These are phyloP conservation scores for Cytospora paraplurivora DNA, from an alignment of 2,329 filamentous ascomycete genomes.

Conservation along the genomic window DNA sequence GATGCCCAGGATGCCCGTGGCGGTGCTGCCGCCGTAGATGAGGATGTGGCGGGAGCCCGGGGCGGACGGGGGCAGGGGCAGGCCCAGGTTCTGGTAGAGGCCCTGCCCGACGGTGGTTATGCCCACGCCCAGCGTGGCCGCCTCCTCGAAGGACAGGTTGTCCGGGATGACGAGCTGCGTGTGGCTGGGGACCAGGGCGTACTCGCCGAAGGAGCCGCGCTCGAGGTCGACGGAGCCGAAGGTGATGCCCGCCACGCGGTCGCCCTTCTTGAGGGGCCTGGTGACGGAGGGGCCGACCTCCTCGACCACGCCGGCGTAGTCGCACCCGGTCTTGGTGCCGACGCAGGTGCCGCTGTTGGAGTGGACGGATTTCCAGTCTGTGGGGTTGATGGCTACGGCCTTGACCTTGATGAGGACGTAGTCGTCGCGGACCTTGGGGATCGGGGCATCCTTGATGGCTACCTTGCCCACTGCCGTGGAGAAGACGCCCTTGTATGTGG, in stretches of 20 bases:
- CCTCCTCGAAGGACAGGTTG: conserved; percentile 49
- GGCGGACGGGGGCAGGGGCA: conserved; percentile 48
- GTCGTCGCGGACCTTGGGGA: conserved; percentile 17
- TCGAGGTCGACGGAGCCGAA: conserved; percentile 37
- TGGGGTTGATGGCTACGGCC: conserved; percentile 23
- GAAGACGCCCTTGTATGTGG: conserved; percentile 20
- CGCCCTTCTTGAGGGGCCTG: conserved; percentile 48
- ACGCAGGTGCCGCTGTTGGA: not conserved
- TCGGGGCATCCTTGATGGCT: conserved; percentile 14
- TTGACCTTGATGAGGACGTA: conserved; percentile 24
- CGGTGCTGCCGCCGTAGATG: conserved; percentile 52
- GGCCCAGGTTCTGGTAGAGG: conserved; percentile 48
- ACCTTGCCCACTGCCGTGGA: conserved; percentile 3
- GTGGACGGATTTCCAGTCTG: conserved; percentile 21
- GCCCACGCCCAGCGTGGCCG: conserved; percentile 45
- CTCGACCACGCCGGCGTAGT: conserved; percentile 51
- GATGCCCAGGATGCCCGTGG: conserved; percentile 53
- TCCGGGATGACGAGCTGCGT: conserved; percentile 49
- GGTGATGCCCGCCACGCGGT: conserved; percentile 41
- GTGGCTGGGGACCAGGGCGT: conserved; percentile 43
- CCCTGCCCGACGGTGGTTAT: conserved; percentile 49
- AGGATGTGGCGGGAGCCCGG: conserved; percentile 29
- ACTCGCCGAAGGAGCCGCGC: conserved; percentile 47
- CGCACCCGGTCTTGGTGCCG: conserved; percentile 35
- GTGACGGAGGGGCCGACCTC: conserved; percentile 47